Evolutionary conservation across 2,329 filamentous ascomycete species (phyloP).

Genomic region (Arthrobotrys conoides): DNA sequence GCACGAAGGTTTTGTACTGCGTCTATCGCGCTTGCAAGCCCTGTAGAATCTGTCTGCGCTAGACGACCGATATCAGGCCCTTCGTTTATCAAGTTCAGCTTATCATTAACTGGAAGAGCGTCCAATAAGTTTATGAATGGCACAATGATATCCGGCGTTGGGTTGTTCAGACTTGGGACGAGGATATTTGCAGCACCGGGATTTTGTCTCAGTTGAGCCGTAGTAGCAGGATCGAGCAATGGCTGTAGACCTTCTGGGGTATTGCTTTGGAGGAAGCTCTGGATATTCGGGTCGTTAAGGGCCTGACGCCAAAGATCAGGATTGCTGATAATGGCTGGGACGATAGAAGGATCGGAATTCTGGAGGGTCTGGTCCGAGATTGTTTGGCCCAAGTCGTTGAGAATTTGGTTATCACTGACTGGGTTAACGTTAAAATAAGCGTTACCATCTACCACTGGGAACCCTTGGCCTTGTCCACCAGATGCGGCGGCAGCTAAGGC

Average conservation of each 20-base stretch:
- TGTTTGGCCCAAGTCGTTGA: conserved; percentile 29
- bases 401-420: conserved; percentile 5
- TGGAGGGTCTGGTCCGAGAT: background rate
- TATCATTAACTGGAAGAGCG: conserved; percentile 5
- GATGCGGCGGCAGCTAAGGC: background rate
- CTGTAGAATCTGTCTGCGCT: conserved; percentile 3
- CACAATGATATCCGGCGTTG: background rate
- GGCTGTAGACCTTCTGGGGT: conserved; percentile 22
- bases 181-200: conserved; percentile 5
- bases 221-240: conserved; percentile 13
- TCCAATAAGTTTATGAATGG: conserved; percentile 24
- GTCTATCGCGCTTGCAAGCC: conserved; percentile 30
- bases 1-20: conserved; percentile 19
- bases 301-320: conserved; percentile 40
- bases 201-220: conserved; percentile 6
- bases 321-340: conserved; percentile 33
- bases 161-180: conserved; percentile 27
- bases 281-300: conserved; percentile 26
- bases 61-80: conserved; percentile 29
- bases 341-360: background rate
- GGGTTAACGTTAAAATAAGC: conserved; percentile 13
- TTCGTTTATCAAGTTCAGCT: conserved; percentile 25
- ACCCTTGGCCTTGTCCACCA: background rate
- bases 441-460: background rate
- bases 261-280: conserved; percentile 41